Conservation (phyloP, 2,329 filamentous ascomycete species). For the Neofusicoccum umdonicola region DNA sequence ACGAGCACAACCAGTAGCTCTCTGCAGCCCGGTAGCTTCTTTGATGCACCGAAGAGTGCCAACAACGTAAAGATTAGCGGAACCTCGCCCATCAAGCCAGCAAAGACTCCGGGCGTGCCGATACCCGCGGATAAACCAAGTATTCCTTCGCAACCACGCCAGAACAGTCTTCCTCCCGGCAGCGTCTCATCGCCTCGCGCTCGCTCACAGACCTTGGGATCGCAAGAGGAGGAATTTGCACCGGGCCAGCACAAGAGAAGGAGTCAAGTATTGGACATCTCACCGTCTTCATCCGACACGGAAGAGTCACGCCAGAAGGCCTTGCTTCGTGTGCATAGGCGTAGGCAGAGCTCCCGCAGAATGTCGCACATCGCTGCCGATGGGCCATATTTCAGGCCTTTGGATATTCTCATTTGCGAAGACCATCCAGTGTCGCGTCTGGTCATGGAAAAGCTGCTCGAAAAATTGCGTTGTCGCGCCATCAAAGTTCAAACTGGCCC, state of each 20-base stretch:
- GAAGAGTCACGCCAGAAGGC: constrained; percentile 91
- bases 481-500: constrained; percentile 87
- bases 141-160: constrained; percentile 27
- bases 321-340: constrained; percentile 84
- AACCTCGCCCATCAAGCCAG: constrained; percentile 52
- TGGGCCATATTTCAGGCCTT: constrained; percentile 79
- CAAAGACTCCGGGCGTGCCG: constrained; percentile 44
- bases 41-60: constrained; percentile 66
- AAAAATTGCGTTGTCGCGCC: constrained; percentile 91
- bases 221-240: constrained; percentile 69
- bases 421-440: constrained; percentile 95
- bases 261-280: constrained; percentile 94
- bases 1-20: constrained; percentile 52
- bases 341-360: constrained; percentile 91
- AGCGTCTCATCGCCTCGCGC: constrained; percentile 59
- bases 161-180: constrained; percentile 29
- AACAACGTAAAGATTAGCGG: constrained; percentile 52
- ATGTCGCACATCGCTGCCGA: constrained; percentile 88
- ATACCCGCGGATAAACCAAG: constrained; percentile 42
- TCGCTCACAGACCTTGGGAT: constrained; percentile 88
- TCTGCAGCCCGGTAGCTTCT: constrained; percentile 67
- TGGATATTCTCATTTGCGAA: constrained; percentile 95
- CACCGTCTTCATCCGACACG: constrained; percentile 95
- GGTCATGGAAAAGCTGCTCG: constrained; percentile 97
- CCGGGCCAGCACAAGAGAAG: constrained; percentile 79